Evolutionary conservation across 75 land plant species (phyloP).

Genomic region (Cryptomeria japonica): DNA sequence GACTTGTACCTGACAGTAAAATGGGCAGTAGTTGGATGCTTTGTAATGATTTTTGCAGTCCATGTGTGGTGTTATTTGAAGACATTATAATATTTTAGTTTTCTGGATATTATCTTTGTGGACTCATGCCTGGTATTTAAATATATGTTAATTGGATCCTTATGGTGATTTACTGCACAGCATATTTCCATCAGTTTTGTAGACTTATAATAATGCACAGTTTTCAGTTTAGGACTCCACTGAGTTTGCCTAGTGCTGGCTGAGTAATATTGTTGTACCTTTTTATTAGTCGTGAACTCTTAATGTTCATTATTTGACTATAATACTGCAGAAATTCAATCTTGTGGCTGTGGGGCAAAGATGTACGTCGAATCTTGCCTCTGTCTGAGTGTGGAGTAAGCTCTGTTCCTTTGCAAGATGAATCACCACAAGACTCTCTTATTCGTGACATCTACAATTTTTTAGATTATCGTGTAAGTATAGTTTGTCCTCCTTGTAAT

Average conservation of each 20-base stretch:
- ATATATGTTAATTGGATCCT: background rate
- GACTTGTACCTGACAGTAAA: background rate
- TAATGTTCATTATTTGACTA: background rate
- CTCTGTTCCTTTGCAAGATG: slow-evolving; percentile 44
- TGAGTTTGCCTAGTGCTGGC: background rate
- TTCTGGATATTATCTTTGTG: background rate
- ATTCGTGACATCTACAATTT: slow-evolving; percentile 81
- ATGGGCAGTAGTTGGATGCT: background rate
- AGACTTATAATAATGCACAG: background rate
- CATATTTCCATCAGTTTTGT: background rate
- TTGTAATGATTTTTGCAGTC: no score
- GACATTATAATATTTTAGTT: background rate
- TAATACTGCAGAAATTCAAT: slow-evolving; percentile 71
- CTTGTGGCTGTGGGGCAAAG: slow-evolving; percentile 81
- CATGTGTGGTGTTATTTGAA: background rate
- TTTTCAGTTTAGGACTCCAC: background rate
- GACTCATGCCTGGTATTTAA: background rate
- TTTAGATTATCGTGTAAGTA: slow-evolving; percentile 80
- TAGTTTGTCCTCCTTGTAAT: slow-evolving; percentile 7
- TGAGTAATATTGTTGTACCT: background rate
- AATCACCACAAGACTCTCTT: slow-evolving; percentile 61
- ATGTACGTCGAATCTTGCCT: slow-evolving; percentile 67
- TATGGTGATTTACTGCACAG: background rate
- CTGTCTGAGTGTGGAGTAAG: slow-evolving; percentile 74
- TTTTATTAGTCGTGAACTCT: background rate